Percentiles rank a stretch among this genome's conserved stretches.
Conservation (phyloP, 2,329 filamentous ascomycete species). For the Pseudogymnoascus sp. region DNA sequence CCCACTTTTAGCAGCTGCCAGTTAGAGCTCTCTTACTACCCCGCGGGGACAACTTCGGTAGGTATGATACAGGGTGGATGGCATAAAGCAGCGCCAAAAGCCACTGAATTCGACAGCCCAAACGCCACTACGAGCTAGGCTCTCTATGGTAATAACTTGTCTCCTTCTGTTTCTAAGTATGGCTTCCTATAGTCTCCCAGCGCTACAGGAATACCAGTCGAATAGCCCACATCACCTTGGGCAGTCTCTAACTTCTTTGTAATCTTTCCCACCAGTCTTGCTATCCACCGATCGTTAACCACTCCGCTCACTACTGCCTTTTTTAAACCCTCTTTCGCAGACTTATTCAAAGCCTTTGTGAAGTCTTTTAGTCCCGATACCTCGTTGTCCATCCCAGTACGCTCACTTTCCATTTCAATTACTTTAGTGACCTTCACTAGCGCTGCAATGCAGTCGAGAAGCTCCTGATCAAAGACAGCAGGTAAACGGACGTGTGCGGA, state of each 20-base stretch:
- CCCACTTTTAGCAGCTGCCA: not conserved
- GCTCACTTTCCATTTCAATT: constrained; percentile 42
- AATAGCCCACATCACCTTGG: constrained; percentile 43
- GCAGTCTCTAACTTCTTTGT: constrained; percentile 39
- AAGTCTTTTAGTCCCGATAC: constrained; percentile 25
- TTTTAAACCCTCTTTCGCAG: constrained; percentile 37
- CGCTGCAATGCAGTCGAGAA: constrained; percentile 45
- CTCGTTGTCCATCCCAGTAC: constrained; percentile 22
- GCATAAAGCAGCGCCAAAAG: not conserved
- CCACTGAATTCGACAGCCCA: not conserved
- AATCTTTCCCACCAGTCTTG: constrained; percentile 42
- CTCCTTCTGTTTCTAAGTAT: constrained; percentile 12
- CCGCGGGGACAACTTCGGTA: not conserved
- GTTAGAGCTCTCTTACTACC: not conserved
- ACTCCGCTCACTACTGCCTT: constrained; percentile 37
- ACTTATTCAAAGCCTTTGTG: constrained; percentile 24
- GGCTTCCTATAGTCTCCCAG: constrained; percentile 16
- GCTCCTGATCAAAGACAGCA: constrained; percentile 39
- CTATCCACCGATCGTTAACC: constrained; percentile 47
- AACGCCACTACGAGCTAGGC: not conserved
- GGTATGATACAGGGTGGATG: not conserved
- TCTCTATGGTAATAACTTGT: constrained; percentile 20
- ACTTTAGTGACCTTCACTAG: constrained; percentile 49
- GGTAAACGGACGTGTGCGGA: constrained; percentile 41
- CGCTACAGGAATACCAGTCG: constrained; percentile 36